Evolutionary conservation across 1,284 basidiomycete genomes (phyloP), one percentile per base, ranked within the genome.

Genomic region (Boletus sp.): DNA sequence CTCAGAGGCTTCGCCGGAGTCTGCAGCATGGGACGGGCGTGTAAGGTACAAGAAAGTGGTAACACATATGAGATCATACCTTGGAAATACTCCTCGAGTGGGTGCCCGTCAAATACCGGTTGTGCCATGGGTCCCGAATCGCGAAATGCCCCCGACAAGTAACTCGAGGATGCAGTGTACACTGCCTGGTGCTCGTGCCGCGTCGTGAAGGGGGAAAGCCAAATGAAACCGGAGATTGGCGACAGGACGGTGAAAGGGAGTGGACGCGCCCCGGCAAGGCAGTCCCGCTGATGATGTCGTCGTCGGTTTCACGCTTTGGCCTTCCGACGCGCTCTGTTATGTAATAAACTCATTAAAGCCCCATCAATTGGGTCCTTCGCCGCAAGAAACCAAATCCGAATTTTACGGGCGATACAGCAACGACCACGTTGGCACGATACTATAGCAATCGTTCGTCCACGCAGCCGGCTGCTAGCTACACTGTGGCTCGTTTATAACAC

Each of bases 51-150:
- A 22, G 57, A 45, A 42, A 19, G 48, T 19, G 22, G 48, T 13
- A 16, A 38, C 22, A 12, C 10, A 19, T 35, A 38, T 16, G 38
- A 45, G 26, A 26, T 68, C 78, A 41, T 50, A 84, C 87, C 80
- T 73, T 74, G 72, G 44, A 90, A 71, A 64, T 90, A 90, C 55
- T 80, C 75, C 59, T 82, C 79, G 35, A 90, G 74, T 35, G 87
- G 87, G 59, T 88, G 86, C 49, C 86, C 78, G 56, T 87, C 79
- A 67, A 85, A 88, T 54, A 88, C 65, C 52, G 87, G 75, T 70
- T 89, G 82, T 27, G 87, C 87, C 87, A 90, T 90, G 44, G 40
- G 38, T 25, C 38, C 41, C 41, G 30, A 44, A 37, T 38, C 43
- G 29, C 38, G 40, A 7, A n/a, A n/a, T n/a, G n/a, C n/a, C n/a